These are phyloP conservation scores for Mycosphaerella arachidis DNA, from an alignment of 2,329 filamentous ascomycete species.

Conservation along the genomic window DNA sequence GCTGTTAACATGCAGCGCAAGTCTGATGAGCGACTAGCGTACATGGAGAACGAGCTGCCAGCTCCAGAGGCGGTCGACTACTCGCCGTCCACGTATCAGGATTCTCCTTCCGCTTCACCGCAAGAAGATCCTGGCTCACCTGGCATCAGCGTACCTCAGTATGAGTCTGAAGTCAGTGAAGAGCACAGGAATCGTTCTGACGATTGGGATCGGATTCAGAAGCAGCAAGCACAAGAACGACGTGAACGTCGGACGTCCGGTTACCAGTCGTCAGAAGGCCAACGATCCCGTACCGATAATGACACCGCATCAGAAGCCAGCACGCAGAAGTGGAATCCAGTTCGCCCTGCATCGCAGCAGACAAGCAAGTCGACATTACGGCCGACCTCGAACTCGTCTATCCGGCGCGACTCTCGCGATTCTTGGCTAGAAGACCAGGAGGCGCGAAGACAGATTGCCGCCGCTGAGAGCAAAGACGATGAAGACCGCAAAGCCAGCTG, in stretches of 20 bases:
- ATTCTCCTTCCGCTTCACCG: not conserved
- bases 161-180: not conserved
- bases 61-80: not conserved
- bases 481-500: not conserved
- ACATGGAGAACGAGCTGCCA: not conserved
- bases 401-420: not conserved
- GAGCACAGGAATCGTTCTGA: not conserved
- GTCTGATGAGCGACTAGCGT: not conserved
- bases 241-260: not conserved
- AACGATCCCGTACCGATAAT: not conserved
- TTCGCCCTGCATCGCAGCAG: not conserved
- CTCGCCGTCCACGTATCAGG: not conserved
- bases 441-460: not conserved
- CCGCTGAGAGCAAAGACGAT: not conserved
- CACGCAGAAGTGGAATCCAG: constrained; percentile 1
- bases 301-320: not conserved
- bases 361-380: not conserved
- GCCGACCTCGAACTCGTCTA: not conserved
- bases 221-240: not conserved
- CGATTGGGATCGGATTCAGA: not conserved
- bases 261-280: not conserved
- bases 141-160: not conserved
- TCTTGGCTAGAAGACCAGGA: constrained; percentile 1
- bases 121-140: constrained; percentile 1
- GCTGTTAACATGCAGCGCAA: not conserved